Percentiles rank a stretch among this genome's conserved stretches.
These are phyloP conservation scores for Coriolopsis trogii DNA, from an alignment of 1,284 basidiomycete species.

Conservation along the genomic window DNA sequence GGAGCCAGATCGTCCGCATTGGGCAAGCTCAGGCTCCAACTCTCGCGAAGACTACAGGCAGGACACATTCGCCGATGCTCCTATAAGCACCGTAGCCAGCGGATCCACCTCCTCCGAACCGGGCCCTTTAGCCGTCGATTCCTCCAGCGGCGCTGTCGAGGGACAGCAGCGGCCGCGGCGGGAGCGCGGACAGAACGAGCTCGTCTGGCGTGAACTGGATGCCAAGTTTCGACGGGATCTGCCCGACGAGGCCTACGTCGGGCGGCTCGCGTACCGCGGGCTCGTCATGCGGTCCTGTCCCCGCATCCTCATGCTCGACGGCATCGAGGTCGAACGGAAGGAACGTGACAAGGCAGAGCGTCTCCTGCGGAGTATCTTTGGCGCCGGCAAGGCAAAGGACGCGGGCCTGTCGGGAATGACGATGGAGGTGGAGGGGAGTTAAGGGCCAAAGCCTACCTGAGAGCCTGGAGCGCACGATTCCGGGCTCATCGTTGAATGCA, in stretches of 20 bases:
- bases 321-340: conserved; percentile 76
- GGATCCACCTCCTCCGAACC: neutral
- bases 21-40: neutral
- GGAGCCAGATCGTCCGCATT: neutral
- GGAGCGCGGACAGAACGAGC: conserved; percentile 27
- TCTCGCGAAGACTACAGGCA: conserved; percentile 1
- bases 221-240: conserved; percentile 84
- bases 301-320: conserved; percentile 76
- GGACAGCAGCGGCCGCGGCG: conserved; percentile 14
- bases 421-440: conserved; percentile 14
- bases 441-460: too few relatives aligned
- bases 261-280: conserved; percentile 85
- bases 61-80: neutral
- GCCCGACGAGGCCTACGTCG: conserved; percentile 85
- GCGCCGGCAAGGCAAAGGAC: conserved; percentile 38
- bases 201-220: conserved; percentile 76
- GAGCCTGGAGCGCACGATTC: too few relatives aligned
- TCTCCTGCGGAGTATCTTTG: conserved; percentile 62
- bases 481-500: neutral
- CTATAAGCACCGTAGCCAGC: neutral
- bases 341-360: conserved; percentile 81
- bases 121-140: neutral
- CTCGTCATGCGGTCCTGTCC: conserved; percentile 79
- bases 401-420: conserved; percentile 8
- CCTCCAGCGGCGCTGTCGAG: neutral